Evolutionary conservation across 306 rosid genomes (phyloP).

Genomic region (Ceratonia siliqua): DNA sequence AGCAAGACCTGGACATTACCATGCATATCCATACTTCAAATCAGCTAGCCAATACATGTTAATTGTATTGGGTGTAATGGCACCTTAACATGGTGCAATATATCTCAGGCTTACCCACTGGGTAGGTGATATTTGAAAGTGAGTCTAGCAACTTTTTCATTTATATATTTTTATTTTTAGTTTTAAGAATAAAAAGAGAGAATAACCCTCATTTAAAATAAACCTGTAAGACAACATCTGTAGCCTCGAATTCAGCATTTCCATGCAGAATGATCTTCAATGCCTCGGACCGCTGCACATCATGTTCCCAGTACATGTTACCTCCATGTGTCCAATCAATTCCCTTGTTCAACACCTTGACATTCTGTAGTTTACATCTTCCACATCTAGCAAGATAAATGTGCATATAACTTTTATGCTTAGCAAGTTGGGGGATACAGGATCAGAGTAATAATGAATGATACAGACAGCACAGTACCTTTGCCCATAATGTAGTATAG

Average conservation of each 20-base stretch:
- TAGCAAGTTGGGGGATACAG: neutral
- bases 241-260: constrained; percentile 95
- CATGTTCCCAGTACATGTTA: constrained; percentile 84
- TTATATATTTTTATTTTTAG: too few species aligned
- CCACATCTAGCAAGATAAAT: constrained; percentile 69
- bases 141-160: neutral
- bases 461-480: constrained; percentile 53
- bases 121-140: neutral
- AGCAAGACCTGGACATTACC: neutral
- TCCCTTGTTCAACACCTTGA: constrained; percentile 77
- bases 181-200: too few species aligned
- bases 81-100: neutral
- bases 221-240: constrained; percentile 79
- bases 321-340: constrained; percentile 70
- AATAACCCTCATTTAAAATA: constrained; percentile 18
- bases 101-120: constrained; percentile 4
- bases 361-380: constrained; percentile 88
- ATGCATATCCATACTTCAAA: constrained; percentile 28
- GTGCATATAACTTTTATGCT: constrained; percentile 14
- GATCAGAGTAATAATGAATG: neutral
- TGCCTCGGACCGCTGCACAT: constrained; percentile 65
- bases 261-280: constrained; percentile 77
- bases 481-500: constrained; percentile 72
- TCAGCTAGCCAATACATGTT: constrained; percentile 14
- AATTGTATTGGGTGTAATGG: neutral